Percentiles rank a stretch among this genome's conserved stretches.
Evolutionary conservation across 805 yeast genomes (phyloP).

Genomic region (Suhomyces kilbournensis): DNA sequence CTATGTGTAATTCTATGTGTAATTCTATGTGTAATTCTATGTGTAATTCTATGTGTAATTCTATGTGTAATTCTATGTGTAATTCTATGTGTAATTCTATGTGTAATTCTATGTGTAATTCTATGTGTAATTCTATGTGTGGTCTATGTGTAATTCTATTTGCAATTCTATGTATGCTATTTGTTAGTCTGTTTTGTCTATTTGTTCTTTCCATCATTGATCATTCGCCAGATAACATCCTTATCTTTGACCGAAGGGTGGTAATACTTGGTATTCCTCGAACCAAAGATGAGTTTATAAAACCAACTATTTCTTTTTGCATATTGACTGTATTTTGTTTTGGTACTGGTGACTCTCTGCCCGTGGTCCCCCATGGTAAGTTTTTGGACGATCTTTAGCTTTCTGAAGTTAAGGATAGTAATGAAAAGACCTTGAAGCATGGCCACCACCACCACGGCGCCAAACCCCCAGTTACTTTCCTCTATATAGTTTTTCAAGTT

Average conservation of each 20-base stretch:
- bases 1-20: no score
- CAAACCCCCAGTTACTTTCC: conserved; percentile 63
- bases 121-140: not conserved
- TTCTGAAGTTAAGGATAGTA: conserved; percentile 54
- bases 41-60: no score
- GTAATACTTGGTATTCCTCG: conserved; percentile 23
- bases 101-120: not conserved
- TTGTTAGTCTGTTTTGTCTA: not conserved
- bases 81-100: not conserved
- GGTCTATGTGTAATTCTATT: not conserved
- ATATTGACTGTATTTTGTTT: not conserved
- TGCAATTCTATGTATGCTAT: no score
- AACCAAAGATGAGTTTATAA: conserved; percentile 25
- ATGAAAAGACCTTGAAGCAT: conserved; percentile 52
- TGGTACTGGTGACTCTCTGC: conserved; percentile 11
- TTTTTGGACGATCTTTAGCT: conserved; percentile 59
- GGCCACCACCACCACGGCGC: conserved; percentile 51
- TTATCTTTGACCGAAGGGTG: conserved; percentile 35
- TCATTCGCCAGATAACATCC: conserved; percentile 44
- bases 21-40: no score
- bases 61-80: no score
- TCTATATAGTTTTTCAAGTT: conserved; percentile 76
- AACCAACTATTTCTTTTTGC: conserved; percentile 14
- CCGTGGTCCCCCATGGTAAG: conserved; percentile 46
- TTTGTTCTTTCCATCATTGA: conserved; percentile 31